Evolutionary conservation across 106 monocot genomes (phyloP).

Genomic region (Acanthochlamys bracteata): DNA sequence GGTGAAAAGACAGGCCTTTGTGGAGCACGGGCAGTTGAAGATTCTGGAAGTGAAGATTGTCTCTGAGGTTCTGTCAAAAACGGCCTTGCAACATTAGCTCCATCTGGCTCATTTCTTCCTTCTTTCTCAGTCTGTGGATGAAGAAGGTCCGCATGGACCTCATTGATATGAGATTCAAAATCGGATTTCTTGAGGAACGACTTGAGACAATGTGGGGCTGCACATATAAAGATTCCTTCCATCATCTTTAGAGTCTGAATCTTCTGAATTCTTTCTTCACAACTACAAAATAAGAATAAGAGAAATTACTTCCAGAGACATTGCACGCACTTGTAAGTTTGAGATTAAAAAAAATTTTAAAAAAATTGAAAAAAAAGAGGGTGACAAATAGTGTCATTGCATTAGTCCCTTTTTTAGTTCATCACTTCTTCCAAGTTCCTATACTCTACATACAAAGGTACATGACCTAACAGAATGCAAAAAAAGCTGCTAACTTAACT

Average conservation of each 20-base stretch:
- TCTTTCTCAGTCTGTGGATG: slow-evolving; percentile 37
- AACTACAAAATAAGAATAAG: slow-evolving; percentile 37
- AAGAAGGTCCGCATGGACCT: slow-evolving; percentile 58
- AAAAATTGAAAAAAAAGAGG: too few relatives aligned
- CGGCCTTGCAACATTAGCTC: slow-evolving; percentile 22
- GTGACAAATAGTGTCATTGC: not conserved
- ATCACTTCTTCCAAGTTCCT: too few relatives aligned
- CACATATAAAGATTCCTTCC: slow-evolving; percentile 89
- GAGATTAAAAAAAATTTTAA: not conserved
- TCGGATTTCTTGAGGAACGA: slow-evolving; percentile 75
- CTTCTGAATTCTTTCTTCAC: slow-evolving; percentile 96
- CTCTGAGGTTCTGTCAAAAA: slow-evolving; percentile 41
- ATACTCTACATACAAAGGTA: too few relatives aligned
- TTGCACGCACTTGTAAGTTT: not conserved
- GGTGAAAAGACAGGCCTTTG: slow-evolving; percentile 47
- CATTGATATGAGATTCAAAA: slow-evolving; percentile 65
- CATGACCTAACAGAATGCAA: too few relatives aligned
- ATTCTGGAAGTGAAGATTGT: slow-evolving; percentile 48
- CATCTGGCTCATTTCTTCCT: slow-evolving; percentile 32
- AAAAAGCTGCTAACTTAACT: too few relatives aligned
- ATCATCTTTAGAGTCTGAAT: slow-evolving; percentile 90
- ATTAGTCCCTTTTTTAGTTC: too few relatives aligned
- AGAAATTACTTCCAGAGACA: not conserved
- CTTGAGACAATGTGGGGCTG: slow-evolving; percentile 87
- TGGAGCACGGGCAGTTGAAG: slow-evolving; percentile 65